These are phyloP conservation scores for Pichia cephalocereana DNA, from an alignment of 805 yeast genomes.

Conservation along the genomic window DNA sequence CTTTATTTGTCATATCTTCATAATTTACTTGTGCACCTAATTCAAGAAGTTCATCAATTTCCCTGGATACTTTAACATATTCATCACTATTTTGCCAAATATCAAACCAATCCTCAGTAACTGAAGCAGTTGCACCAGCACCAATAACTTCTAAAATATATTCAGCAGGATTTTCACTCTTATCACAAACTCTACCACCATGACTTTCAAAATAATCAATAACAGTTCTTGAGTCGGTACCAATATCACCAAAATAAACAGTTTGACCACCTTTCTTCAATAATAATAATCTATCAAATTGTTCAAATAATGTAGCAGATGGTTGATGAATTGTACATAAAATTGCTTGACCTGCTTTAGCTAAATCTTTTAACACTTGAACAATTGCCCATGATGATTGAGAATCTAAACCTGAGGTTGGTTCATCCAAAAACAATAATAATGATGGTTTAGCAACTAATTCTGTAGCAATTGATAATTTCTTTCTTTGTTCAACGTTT, in stretches of 20 bases:
- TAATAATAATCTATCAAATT: conserved; percentile 32
- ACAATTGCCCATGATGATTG: conserved; percentile 53
- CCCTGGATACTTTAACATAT: conserved; percentile 18
- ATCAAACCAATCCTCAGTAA: conserved; percentile 51
- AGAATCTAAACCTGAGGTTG: conserved; percentile 53
- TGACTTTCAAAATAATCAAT: conserved; percentile 38
- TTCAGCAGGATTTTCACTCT: conserved; percentile 65
- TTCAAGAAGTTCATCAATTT: conserved; percentile 23
- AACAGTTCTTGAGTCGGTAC: conserved; percentile 33
- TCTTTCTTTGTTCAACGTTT: conserved; percentile 46
- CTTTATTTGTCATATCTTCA: conserved; percentile 9
- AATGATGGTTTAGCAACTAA: conserved; percentile 46
- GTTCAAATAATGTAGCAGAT: conserved; percentile 36
- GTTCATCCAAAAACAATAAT: conserved; percentile 48
- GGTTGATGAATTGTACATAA: conserved; percentile 50
- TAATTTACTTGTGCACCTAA: conserved; percentile 3
- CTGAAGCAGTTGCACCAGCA: conserved; percentile 68
- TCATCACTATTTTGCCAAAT: conserved; percentile 40
- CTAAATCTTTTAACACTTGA: conserved; percentile 39
- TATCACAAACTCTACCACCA: conserved; percentile 59
- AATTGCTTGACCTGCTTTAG: conserved; percentile 47
- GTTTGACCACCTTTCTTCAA: conserved; percentile 45
- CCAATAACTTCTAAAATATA: conserved; percentile 68
- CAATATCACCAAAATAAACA: conserved; percentile 47
- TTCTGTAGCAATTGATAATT: conserved; percentile 47